Evolutionary conservation across 495 filamentous ascomycete genomes (phyloP).

Genomic region (Xylaria venustula): DNA sequence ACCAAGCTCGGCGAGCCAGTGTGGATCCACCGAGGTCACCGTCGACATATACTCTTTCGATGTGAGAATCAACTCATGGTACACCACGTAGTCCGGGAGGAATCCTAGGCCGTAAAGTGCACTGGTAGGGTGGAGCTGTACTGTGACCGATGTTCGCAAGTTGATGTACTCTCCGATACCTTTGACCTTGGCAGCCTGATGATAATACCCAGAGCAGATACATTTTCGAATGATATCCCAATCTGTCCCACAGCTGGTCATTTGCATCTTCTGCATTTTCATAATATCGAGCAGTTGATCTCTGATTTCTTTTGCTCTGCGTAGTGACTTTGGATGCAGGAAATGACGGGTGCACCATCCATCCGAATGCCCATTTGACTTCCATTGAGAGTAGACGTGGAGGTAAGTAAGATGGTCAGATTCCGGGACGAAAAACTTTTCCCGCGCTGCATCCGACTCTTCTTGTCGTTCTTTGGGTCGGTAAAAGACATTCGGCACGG

Average conservation of each 20-base stretch:
- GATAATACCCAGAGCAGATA: slow-evolving; percentile 96
- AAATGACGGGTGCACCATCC: slow-evolving; percentile 93
- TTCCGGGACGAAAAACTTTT: slow-evolving; percentile 98
- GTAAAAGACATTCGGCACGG: slow-evolving; percentile 94
- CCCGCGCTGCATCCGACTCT: slow-evolving; percentile 92
- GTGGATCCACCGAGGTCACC: slow-evolving; percentile 93
- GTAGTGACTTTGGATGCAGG: slow-evolving; percentile 85
- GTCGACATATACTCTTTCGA: slow-evolving; percentile 98
- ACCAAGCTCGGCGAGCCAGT: slow-evolving; percentile 96
- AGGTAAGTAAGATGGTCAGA: slow-evolving; percentile 95
- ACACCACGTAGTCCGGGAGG: slow-evolving; percentile 94
- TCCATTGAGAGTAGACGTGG: slow-evolving; percentile 96
- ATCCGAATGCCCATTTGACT: slow-evolving; percentile 83
- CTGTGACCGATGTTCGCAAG: slow-evolving; percentile 86
- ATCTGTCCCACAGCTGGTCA: slow-evolving; percentile 89
- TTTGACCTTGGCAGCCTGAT: slow-evolving; percentile 96
- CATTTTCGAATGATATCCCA: slow-evolving; percentile 96
- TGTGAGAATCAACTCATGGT: slow-evolving; percentile 96
- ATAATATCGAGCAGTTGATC: slow-evolving; percentile 94
- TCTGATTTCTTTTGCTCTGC: slow-evolving; percentile 87
- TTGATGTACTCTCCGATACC: slow-evolving; percentile 98
- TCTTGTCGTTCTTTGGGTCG: slow-evolving; percentile 96
- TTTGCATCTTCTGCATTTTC: slow-evolving; percentile 85
- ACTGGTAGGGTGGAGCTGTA: slow-evolving; percentile 91
- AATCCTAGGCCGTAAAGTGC: slow-evolving; percentile 91